Evolutionary conservation across 176 grass and related monocot genomes (phyloP), one percentile per base, ranked within the genome.

Genomic region (Rhipidocladum racemiflorum): DNA sequence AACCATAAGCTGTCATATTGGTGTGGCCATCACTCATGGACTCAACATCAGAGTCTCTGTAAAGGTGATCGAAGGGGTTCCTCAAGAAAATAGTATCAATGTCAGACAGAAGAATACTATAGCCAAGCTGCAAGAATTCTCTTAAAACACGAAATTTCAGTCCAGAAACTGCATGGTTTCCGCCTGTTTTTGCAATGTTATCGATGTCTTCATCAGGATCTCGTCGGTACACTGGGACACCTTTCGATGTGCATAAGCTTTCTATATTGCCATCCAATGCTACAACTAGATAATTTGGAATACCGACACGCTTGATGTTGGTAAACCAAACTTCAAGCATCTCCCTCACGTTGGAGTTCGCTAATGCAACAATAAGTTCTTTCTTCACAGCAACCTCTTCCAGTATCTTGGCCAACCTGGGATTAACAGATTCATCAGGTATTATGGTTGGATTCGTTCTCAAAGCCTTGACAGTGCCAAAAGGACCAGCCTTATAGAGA

Each of bases 1-100:
- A 94, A 80, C 92, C 92, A 73, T 94, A 94, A 32, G 89, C 83
- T 55, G 92, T 94, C 74, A 85, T 83, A 46, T 91, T 94, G 39
- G 29, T 84, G 77, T 94, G 92, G 36, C 89, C 92, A 32, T 94
- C 92, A 88, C 88, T 94, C 92, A 94, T 94, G 36, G 92, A 94
- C 46, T 94, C 92, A 6, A 94, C 86, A 81, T 94, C 92, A 51
- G 72, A 86, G 76, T 94, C 92, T 62, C 88, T 88, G 65, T 91
- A 89, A 54, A 94, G 86, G 54, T 94, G 88, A 61, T 91, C 70
- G 50, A 94, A 94, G 28, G 92, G 92, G 39, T 94, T 94, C 45
- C 83, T 84, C 62, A 94, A 61, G 80, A 91, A 91, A 77, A 94
- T 68, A 83, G 91, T 91, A 84, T 94, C 91, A 27, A 94, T 78